Conservation (phyloP, 2,329 filamentous ascomycete species). For the Cladosporium phlei region DNA sequence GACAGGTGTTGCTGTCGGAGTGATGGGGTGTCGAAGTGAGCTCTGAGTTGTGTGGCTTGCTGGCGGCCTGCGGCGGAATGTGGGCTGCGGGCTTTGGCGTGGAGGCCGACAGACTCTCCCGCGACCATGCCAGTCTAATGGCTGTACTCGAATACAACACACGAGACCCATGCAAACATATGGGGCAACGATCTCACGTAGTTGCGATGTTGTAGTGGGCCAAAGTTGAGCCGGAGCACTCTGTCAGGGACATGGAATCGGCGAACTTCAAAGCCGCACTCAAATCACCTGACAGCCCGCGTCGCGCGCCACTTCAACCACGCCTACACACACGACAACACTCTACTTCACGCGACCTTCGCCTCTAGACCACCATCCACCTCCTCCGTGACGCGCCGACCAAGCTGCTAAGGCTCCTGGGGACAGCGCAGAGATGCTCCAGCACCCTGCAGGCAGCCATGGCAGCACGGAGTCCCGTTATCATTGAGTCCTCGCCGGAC, state of each 20-base stretch:
- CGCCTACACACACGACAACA: not conserved
- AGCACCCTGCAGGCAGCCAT: constrained; percentile 14
- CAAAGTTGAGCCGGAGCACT: not conserved
- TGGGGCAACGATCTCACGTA: not conserved
- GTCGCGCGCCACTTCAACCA: constrained; percentile 1
- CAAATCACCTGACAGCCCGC: not conserved
- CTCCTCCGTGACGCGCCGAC: constrained; percentile 1
- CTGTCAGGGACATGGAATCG: not conserved
- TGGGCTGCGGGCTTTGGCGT: too few species aligned
- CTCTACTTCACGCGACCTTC: not conserved
- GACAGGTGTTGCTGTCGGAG: too few species aligned
- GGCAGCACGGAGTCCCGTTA: constrained; percentile 21
- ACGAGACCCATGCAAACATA: too few species aligned
- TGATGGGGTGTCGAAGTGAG: too few species aligned
- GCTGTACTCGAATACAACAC: too few species aligned
- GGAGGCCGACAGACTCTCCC: too few species aligned
- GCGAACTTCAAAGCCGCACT: too few species aligned
- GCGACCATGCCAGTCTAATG: too few species aligned
- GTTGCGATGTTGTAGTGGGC: not conserved
- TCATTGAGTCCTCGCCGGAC: constrained; percentile 22
- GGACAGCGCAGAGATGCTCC: constrained; percentile 15
- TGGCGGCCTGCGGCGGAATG: too few species aligned
- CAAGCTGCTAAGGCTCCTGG: constrained; percentile 8
- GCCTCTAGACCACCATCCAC: not conserved
- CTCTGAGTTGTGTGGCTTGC: too few species aligned